Evolutionary conservation across 2,329 filamentous ascomycete genomes (phyloP), one percentile per base, ranked within the genome.

Genomic region (Didymella keratinophila): DNA sequence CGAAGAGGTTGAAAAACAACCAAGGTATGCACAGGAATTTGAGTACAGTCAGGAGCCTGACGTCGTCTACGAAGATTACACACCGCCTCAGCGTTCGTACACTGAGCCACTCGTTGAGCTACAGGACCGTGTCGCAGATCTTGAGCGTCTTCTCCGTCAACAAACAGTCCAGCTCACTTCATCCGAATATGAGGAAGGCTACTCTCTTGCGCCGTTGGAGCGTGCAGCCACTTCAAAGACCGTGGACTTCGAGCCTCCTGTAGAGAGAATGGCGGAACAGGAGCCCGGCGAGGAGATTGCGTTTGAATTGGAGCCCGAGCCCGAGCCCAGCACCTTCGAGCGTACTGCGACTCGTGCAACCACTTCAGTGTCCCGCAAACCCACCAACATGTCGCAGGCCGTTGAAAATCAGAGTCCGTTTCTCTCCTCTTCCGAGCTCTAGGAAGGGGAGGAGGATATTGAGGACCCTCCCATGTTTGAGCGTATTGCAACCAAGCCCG

Each of bases 401-500:
- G 1, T 27, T 25, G 43, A 14, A 53, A 53, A 23, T 42, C 61
- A 34, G 55, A 62, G 7, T 52, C 52, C 8, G 30, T 61, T 11
- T 56, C 56, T 28, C 37, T 21, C 20, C 42, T 53, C 51, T 47
- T 53, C 42, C 27, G 57, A 56, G 27, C 51, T 46, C 16, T 46
- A 48, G 39, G 54, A 47, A 36, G 60, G 46, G 16, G 10, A 51
- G 25, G 53, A 57, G 34, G 53, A 51, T 10, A n/a, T n/a, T 20
- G 18, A 30, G 37, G 41, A 23, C 4, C 21, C 34, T 43, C 44
- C 28, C 34, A n/a, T 50, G 16, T 30, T 48, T 20, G 41, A 59
- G 44, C 39, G 34, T 23, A 21, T 57, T 16, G 41, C 34, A n/a
- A 48, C 45, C 25, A 36, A 34, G 11, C 23, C 25, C 21, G 12